Evolutionary conservation across 192 early-diverging fungal species (phyloP).

Genomic region (Coemansia sp.): DNA sequence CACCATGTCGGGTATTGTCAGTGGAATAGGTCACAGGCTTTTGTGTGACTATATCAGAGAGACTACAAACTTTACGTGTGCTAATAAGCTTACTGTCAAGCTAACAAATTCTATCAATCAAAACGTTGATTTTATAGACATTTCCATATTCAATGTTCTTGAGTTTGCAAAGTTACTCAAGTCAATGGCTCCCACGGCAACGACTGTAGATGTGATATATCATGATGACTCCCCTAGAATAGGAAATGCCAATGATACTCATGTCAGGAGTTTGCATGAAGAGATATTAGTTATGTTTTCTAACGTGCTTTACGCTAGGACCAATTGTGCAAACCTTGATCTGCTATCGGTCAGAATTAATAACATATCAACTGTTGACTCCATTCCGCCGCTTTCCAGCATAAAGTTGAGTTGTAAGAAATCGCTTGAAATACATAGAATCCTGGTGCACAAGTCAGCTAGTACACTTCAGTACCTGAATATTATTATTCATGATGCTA

Average conservation of each 20-base stretch:
- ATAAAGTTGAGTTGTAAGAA: too few relatives aligned
- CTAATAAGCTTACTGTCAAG: too few relatives aligned
- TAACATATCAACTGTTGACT: not conserved
- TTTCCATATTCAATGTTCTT: not conserved
- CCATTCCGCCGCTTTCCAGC: not conserved
- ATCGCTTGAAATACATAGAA: not conserved
- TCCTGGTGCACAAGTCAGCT: not conserved
- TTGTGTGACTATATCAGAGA: not conserved
- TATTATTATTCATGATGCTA: not conserved
- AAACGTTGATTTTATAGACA: too few relatives aligned
- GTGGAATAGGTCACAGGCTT: not conserved
- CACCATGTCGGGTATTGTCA: not conserved
- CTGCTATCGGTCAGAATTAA: too few relatives aligned
- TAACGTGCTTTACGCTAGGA: not conserved
- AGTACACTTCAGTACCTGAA: not conserved
- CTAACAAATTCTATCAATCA: too few relatives aligned
- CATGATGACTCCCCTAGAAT: not conserved
- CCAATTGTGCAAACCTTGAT: not conserved
- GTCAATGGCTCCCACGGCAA: not conserved
- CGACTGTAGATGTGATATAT: not conserved
- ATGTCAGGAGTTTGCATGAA: not conserved
- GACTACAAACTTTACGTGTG: too few relatives aligned
- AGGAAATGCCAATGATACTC: not conserved
- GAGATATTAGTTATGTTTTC: not conserved
- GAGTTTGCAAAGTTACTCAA: not conserved